phyloP scores from a whole-genome alignment of 192 early-diverging fungal genomes.

The Kickxella alabastrina region DNA sequence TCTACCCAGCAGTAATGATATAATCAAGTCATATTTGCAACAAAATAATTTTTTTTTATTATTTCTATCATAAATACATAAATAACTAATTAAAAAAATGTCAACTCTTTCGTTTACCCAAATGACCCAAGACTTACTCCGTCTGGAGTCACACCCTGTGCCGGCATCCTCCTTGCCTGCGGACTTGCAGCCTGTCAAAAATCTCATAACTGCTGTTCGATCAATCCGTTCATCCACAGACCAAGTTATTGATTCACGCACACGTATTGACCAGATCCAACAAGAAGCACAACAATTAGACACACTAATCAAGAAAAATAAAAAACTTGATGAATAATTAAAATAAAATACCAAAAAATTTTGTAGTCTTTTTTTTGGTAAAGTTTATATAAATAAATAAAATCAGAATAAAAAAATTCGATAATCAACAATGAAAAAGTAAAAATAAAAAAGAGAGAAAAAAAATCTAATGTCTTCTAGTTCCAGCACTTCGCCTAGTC shows the following conservation, averaged over 20 bases:
- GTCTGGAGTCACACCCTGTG: too few species aligned
- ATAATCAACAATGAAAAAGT: not conserved
- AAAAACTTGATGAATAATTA: not conserved
- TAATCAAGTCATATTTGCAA: not conserved
- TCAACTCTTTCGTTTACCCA: constrained; percentile 11
- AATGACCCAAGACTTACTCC: constrained; percentile 17
- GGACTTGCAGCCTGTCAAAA: too few species aligned
- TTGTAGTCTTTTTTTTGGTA: constrained; percentile 3
- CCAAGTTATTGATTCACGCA: constrained; percentile 50
- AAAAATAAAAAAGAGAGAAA: not conserved
- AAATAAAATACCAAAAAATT: not conserved
- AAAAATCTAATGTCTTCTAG: too few species aligned
- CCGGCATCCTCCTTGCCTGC: too few species aligned
- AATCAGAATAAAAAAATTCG: too few species aligned
- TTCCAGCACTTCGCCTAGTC: constrained; percentile 9
- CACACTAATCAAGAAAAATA: too few species aligned
- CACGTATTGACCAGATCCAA: constrained; percentile 26
- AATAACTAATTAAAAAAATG: constrained; percentile 2
- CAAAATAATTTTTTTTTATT: constrained; percentile 3
- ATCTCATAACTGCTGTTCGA: constrained; percentile 56
- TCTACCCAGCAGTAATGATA: too few species aligned
- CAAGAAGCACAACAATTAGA: constrained; percentile 2
- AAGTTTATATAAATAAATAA: constrained; percentile 1
- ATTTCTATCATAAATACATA: too few species aligned
- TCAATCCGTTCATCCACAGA: constrained; percentile 64